Base-by-base conservation (phyloP, 2,329 filamentous ascomycete species). In the Gliomastix tumulicola region DNA sequence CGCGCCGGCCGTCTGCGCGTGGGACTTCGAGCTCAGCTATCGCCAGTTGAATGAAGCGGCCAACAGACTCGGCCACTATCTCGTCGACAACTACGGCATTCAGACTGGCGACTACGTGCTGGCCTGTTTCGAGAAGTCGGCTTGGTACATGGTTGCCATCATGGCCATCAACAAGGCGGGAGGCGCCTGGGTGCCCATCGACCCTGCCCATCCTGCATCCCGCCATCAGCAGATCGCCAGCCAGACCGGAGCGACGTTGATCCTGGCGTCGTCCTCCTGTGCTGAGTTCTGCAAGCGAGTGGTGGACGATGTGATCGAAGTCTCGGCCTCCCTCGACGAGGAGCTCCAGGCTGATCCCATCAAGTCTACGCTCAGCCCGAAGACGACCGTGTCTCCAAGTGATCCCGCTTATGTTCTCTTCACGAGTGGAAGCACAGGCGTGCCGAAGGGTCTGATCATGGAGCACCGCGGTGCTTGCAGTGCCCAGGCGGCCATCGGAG, bases 381-480 rank as follows among this genome's bases (percentile, higher is more conserved):
- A n/a, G 20, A 21, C 18, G 15, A 9, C 30, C 16, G 19, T 35
- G 8, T 16, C 33, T 10, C 21, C 20, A 13, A 11, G 13, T 19
- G 12, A 35, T 35, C 15, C 38, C 10, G 40, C 42, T 8, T 44
- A 44, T 28, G 36, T 41, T 25, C 16, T 46, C 5, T 46, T 43
- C 17, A 44, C 44, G 5, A 42, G 40, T 13, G 44, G 44, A 19
- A 35, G 28, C 12, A 45, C 43, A 4, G 43, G 43, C 15, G 35
- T 32, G 12, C 44, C 44, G n/a, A 44, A 46, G 32, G 44, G 44
- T 30, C 16, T 46, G 10, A 23, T 44, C 7, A 40, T 37, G 27
- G 21, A 36, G 32, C 32, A 44, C 31, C 0, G 58, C 7, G 27
- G 12, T 57, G 6, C 31, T 15, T 21, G 19, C 21, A 25, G 16